Base-by-base conservation (phyloP, 306 rosid species). In the Gleditsia sinensis region DNA sequence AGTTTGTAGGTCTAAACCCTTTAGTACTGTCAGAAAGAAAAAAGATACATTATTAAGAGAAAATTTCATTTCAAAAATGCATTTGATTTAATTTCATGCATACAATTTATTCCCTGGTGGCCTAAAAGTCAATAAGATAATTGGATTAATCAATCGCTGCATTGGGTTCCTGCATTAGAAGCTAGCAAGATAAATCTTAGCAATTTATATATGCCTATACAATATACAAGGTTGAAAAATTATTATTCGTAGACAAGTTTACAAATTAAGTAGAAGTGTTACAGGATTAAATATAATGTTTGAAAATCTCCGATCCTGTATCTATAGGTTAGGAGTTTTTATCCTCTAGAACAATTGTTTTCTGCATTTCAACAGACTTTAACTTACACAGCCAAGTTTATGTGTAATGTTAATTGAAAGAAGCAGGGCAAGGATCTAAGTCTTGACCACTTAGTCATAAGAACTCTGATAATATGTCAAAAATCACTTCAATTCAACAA, bases 1-100 rank as follows among this genome's bases (percentile, higher is more conserved):
- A 0, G 81, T 87, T 67, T 74, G 78, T 17, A 76, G 60, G 9
- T 84, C 78, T 49, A 84, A 28, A 30, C 84, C 84, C 64, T 72
- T 75, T 3, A 87, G 69, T 28, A 76, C 88, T 84, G 77, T 40
- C 17, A 46, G 56, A 77, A 58, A 36, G 10, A 17, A 65, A 40
- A 8, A 1, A 48, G 20, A 24, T n/a, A 43, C 2, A 9, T 57
- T 28, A 3, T 11, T 24, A 6, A 9, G 1, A 20, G 4, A 20
- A 61, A 72, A 1, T 28, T 46, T 14, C 55, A 23, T 17, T 4
- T 48, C 46, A 8, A 3, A 16, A 11, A 21, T 39, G 14, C 7
- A n/a, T 28, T 6, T 27, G 34, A 28, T 9, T 40, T 10, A 40
- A 40, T 40, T 11, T 40, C 45, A 40, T 9, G 16, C 19, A 40